Base-by-base conservation (phyloP, 2,329 filamentous ascomycete species). In the Drechslerella dactyloides region DNA sequence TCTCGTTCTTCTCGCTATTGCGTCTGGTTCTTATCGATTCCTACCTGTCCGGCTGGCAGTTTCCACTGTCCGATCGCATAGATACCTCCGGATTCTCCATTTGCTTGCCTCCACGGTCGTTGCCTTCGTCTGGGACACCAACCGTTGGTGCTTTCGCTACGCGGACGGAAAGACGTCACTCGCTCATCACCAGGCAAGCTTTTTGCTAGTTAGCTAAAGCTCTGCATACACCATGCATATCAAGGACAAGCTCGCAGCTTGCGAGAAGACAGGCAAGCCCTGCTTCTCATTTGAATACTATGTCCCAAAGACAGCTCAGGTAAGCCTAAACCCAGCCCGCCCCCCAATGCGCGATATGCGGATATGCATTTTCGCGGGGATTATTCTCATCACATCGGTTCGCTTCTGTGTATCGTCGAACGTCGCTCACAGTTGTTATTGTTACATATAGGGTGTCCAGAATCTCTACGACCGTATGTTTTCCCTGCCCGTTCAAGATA, bases 251-350 rank as follows among this genome's bases (percentile, higher is more conserved):
- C 85, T 99, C 78, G 84, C 86, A 76, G 89, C 93, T 77, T 88
- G 93, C 81, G 87, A 92, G 81, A 85, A 86, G 82, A 87, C 88
- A 78, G 87, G 88, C 79, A 86, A 89, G 78, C 89, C 93, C 66
- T 94, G 92, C 79, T 97, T 97, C 84, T 99, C 94, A 70, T 99
- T 99, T 83, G 94, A 99, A 81, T 99, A 96, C 84, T 99, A 99
- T 82, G 94, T 94, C 57, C 94, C 94, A 42, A 99, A 99, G 83
- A 99, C 94, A 6, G 90, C 91, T 10, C 91, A 94, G 79, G 81
- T 82, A 80, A 23, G 66, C 65, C 17, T 13, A 2, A 42, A 42
- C 11, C 3, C 37, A 4, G 27, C 11, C 37, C 37, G n/a, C 37
- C n/a, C 11, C 4, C 37, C 37, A 33, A 33, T 33, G 27, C 27